phyloP scores from a whole-genome alignment of 441 rosid genomes.

The Biscutella laevigata region DNA sequence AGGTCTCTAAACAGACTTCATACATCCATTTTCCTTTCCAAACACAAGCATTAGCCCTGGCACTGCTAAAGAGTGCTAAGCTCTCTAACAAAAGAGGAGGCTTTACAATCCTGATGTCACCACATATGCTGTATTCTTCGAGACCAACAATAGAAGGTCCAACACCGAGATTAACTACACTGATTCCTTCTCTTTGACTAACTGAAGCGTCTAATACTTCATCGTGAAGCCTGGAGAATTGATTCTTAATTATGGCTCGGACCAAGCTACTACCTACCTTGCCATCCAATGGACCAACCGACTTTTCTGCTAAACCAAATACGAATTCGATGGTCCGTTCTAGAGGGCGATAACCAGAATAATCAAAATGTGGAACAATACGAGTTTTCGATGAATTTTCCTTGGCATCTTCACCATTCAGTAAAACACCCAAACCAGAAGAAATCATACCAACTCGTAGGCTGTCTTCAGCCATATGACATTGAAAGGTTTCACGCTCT shows the following conservation, averaged over 20 bases:
- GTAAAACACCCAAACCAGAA: slow-evolving; percentile 86
- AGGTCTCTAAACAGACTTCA: slow-evolving; percentile 84
- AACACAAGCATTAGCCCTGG: slow-evolving; percentile 74
- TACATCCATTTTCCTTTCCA: slow-evolving; percentile 99
- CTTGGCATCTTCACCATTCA: slow-evolving; percentile 54
- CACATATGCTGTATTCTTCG: slow-evolving; percentile 65
- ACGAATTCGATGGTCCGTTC: slow-evolving; percentile 77
- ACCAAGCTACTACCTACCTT: slow-evolving; percentile 42
- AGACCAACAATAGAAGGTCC: slow-evolving; percentile 49
- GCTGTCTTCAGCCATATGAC: slow-evolving; percentile 75
- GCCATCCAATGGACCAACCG: slow-evolving; percentile 41
- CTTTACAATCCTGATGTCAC: slow-evolving; percentile 60
- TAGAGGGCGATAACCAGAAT: slow-evolving; percentile 61
- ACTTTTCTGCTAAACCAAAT: slow-evolving; percentile 59
- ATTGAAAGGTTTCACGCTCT: no score
- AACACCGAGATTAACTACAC: slow-evolving; percentile 36
- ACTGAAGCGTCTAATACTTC: slow-evolving; percentile 22
- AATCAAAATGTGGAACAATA: slow-evolving; percentile 68
- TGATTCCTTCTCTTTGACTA: slow-evolving; percentile 50
- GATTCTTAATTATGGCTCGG: slow-evolving; percentile 44
- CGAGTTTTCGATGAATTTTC: slow-evolving; percentile 45
- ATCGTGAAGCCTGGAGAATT: slow-evolving; percentile 32
- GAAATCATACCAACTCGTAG: slow-evolving; percentile 56
- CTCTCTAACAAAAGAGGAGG: slow-evolving; percentile 81
- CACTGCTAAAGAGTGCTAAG: slow-evolving; percentile 80